Base-by-base conservation (phyloP, 305 asterid genomes). In the Solanum hybrid region DNA sequence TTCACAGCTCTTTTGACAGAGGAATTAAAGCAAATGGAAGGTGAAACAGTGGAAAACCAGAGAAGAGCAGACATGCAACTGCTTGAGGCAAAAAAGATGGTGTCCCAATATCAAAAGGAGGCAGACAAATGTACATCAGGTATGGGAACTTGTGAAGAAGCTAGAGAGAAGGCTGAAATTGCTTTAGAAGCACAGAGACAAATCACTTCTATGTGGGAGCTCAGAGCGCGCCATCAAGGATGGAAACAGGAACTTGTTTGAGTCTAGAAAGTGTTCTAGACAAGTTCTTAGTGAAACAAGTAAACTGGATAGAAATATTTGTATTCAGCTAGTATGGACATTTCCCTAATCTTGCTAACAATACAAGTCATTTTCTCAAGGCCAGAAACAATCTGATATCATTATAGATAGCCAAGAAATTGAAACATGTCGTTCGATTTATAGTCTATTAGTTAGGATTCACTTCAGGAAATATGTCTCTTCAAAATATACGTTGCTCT, bases 141-240 rank as follows among this genome's bases (percentile, higher is more conserved):
- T n/a, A 89, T 80, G 89, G 91, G 85, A 87, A 89, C 89, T 11
- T 89, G 91, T 64, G 89, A 89, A 66, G 91, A 80, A 69, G 91
- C 89, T 10, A 36, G 89, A 22, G 91, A 79, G n/a, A 79, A 79
- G n/a, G 91, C 89, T 27, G 89, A 89, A 40, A 86, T 79, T n/a
- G 89, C 86, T 31, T 32, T 89, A 64, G 36, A 69, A 75, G 88
- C 88, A 13, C 88, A 89, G 13, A 82, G 31, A 71, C 46, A 35
- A 79, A 66, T 32, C 31, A 89, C 88, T 42, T 20, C 85, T 16
- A 84, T 89, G 90, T 89, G 90, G 90, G 85, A 89, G 7, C 88
- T 79, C 32, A 29, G 88, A 77, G 90, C 90, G 16, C 90, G 85
- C 5, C 90, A 89, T 26, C 40, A 82, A 71, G 90, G 90, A 7